Evolutionary conservation across 495 filamentous ascomycete genomes (phyloP).

Genomic region (Aspergillus taichungensis): DNA sequence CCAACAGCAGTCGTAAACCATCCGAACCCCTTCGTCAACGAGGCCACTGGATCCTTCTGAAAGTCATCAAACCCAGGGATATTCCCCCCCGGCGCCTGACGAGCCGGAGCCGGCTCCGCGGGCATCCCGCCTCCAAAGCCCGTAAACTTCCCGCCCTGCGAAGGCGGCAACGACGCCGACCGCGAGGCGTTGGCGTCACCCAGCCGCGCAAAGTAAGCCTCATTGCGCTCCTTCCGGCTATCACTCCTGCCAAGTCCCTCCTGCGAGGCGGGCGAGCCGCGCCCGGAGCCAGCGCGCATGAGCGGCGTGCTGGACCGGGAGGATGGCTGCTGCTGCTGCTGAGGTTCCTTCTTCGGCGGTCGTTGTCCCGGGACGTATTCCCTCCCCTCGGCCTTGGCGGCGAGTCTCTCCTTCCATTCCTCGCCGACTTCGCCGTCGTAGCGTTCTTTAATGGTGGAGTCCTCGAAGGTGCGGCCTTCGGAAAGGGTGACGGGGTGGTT

Average conservation of each 20-base stretch:
- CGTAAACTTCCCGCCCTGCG: conserved; percentile 82
- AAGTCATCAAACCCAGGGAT: conserved; percentile 70
- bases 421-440: conserved; percentile 84
- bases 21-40: conserved; percentile 84
- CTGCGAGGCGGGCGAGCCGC: conserved; percentile 25
- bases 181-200: conserved; percentile 73
- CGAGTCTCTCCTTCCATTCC: conserved; percentile 89
- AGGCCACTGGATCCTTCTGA: conserved; percentile 81
- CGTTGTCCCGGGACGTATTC: conserved; percentile 67
- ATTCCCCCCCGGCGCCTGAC: conserved; percentile 19
- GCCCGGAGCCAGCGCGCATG: conserved; percentile 11
- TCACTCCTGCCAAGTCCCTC: conserved; percentile 18
- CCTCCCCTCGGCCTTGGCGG: conserved; percentile 72
- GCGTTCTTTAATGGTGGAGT: conserved; percentile 66
- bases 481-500: conserved; percentile 54
- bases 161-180: conserved; percentile 64
- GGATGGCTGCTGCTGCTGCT: conserved; percentile 9
- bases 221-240: conserved; percentile 57
- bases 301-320: conserved; percentile 29
- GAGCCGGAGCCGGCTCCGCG: conserved; percentile 14
- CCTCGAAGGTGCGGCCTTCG: conserved; percentile 57
- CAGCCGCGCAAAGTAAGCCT: conserved; percentile 81
- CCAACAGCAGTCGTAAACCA: conserved; percentile 84
- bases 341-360: conserved; percentile 26
- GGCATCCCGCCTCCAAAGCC: conserved; percentile 76